A percentile compares a stretch with the other conserved stretches of the same genome.
Conservation (phyloP, 306 rosid species). For the Quillaja saponaria region DNA sequence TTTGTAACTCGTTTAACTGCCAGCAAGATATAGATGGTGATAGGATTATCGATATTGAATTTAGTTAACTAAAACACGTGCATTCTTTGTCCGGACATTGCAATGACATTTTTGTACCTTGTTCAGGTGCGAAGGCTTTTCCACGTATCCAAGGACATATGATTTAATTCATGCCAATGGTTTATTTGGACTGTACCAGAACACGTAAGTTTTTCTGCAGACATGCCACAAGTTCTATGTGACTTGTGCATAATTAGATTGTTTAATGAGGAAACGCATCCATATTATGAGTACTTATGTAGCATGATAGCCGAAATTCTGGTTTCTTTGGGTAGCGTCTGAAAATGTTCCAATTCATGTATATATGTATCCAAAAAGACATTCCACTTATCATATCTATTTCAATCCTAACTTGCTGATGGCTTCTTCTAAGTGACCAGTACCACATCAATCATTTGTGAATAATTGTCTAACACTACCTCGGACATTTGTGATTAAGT, state of each 20-base stretch:
- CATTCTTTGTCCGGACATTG: constrained; percentile 6
- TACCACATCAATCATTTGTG: too few species aligned
- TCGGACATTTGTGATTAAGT: constrained; percentile 1
- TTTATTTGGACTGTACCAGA: constrained; percentile 73
- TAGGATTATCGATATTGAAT: background rate
- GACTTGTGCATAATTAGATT: background rate
- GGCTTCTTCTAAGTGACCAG: background rate
- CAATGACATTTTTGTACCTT: constrained; percentile 29
- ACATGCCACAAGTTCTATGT: background rate
- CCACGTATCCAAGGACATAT: constrained; percentile 96
- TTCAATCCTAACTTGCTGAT: background rate
- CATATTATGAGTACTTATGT: background rate
- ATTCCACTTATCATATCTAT: too few species aligned
- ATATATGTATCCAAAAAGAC: too few species aligned
- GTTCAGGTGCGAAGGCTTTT: constrained; percentile 97
- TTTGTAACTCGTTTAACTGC: background rate
- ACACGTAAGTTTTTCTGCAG: constrained; percentile 57
- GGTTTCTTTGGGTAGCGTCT: background rate
- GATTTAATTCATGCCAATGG: constrained; percentile 85
- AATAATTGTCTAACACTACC: background rate
- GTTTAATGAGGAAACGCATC: background rate
- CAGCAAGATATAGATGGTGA: background rate
- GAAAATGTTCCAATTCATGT: too few species aligned
- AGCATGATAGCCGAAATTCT: background rate
- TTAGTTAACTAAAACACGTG: too few species aligned